These are phyloP conservation scores for Simplicillium sp. DNA, from an alignment of 2,329 filamentous ascomycete species.

Conservation along the genomic window DNA sequence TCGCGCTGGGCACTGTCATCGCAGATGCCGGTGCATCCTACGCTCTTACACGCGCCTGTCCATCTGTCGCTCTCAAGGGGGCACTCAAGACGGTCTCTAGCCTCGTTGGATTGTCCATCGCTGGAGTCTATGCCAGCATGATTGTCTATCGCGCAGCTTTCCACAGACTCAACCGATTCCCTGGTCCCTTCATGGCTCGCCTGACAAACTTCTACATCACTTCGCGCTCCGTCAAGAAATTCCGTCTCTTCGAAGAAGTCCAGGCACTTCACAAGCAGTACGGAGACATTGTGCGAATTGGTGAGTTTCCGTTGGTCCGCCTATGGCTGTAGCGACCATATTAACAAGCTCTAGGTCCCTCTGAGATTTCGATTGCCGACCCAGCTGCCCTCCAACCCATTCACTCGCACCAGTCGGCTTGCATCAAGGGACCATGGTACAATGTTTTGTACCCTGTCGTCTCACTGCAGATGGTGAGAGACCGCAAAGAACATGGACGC, in stretches of 20 bases:
- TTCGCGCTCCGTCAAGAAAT: conserved; percentile 10
- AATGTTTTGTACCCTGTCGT: conserved; percentile 16
- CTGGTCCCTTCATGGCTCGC: conserved; percentile 16
- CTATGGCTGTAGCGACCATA: conserved; percentile 1
- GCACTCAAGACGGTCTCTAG: neutral
- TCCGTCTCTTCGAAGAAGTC: conserved; percentile 15
- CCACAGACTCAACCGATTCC: conserved; percentile 16
- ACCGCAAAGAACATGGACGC: conserved; percentile 17
- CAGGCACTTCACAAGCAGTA: conserved; percentile 16
- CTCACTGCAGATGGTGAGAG: conserved; percentile 20
- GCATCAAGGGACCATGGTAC: conserved; percentile 23
- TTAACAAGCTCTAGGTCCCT: conserved; percentile 12
- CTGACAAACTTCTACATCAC: conserved; percentile 16
- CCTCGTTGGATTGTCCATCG: neutral
- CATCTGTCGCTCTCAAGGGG: neutral
- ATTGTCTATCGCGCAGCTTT: conserved; percentile 12
- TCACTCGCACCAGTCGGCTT: conserved; percentile 17
- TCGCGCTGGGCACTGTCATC: conserved; percentile 5
- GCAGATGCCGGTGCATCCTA: neutral
- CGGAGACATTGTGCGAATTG: conserved; percentile 19
- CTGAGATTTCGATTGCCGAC: conserved; percentile 20
- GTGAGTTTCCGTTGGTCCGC: conserved; percentile 6
- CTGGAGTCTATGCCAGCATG: conserved; percentile 11
- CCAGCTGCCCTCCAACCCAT: conserved; percentile 17
- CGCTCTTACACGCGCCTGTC: neutral